Conservation (phyloP, 1,284 basidiomycete genomes). For the Rhodotorula sp. region DNA sequence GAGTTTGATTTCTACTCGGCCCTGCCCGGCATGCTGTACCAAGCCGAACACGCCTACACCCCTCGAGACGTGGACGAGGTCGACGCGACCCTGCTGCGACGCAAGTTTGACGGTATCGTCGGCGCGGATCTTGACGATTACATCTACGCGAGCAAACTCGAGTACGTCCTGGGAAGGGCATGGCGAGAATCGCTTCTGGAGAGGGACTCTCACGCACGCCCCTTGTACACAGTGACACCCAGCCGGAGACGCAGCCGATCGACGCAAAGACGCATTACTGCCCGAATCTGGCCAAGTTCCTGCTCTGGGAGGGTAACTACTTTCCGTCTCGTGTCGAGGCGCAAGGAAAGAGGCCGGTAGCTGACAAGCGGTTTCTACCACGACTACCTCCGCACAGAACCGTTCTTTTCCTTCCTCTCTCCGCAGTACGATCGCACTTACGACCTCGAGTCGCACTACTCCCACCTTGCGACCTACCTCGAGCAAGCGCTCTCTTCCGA, state of each 20-base stretch:
- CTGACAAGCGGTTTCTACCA: too few relatives aligned
- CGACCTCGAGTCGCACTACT: slow-evolving; percentile 45
- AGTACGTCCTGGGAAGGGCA: slow-evolving; percentile 30
- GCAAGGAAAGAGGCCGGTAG: background rate
- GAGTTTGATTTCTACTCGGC: slow-evolving; percentile 46
- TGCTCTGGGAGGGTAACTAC: slow-evolving; percentile 48
- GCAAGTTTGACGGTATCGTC: slow-evolving; percentile 47
- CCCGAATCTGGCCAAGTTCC: slow-evolving; percentile 50
- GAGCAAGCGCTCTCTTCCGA: slow-evolving; percentile 40
- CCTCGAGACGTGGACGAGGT: slow-evolving; percentile 35
- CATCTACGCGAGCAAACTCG: slow-evolving; percentile 49
- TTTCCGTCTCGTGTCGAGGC: slow-evolving; percentile 10
- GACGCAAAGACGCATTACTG: slow-evolving; percentile 43
- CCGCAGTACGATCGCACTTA: slow-evolving; percentile 43
- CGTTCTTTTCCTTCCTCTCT: slow-evolving; percentile 45
- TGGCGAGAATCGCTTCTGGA: too few relatives aligned
- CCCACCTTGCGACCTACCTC: slow-evolving; percentile 40
- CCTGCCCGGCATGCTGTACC: slow-evolving; percentile 45
- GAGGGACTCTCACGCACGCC: too few relatives aligned
- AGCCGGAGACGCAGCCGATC: slow-evolving; percentile 44
- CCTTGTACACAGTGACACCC: slow-evolving; percentile 38
- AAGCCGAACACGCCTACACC: slow-evolving; percentile 49
- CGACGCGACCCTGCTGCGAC: slow-evolving; percentile 42
- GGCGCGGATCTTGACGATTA: slow-evolving; percentile 50
- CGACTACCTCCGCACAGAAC: too few relatives aligned